Evolutionary conservation across 2,329 filamentous ascomycete species (phyloP).

Genomic region (Peltaster fructicola): DNA sequence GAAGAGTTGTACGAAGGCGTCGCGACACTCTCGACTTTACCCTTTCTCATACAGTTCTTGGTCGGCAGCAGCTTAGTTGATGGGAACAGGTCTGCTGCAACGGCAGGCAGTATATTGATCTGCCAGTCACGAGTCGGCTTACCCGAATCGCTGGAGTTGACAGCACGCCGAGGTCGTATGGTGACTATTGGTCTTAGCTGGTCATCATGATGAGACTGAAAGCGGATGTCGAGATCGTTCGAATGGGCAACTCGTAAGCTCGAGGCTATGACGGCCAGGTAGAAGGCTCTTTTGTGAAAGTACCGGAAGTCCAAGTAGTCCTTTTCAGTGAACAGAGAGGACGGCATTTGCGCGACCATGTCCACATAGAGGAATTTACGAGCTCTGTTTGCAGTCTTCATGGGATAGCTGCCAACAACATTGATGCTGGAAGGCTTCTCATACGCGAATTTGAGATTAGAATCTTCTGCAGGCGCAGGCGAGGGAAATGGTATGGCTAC

Average conservation of each 20-base stretch:
- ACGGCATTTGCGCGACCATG: slow-evolving; percentile 74
- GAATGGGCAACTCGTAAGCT: slow-evolving; percentile 45
- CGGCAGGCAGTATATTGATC: slow-evolving; percentile 63
- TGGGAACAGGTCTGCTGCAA: slow-evolving; percentile 52
- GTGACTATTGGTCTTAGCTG: slow-evolving; percentile 49
- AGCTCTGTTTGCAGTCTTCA: slow-evolving; percentile 53
- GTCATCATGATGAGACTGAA: slow-evolving; percentile 16
- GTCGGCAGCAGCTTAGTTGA: slow-evolving; percentile 50
- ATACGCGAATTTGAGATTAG: slow-evolving; percentile 68
- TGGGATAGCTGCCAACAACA: slow-evolving; percentile 72
- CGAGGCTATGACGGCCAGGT: slow-evolving; percentile 63
- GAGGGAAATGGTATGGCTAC: slow-evolving; percentile 69
- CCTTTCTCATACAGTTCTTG: slow-evolving; percentile 49
- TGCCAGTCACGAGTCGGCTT: slow-evolving; percentile 29
- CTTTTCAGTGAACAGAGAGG: slow-evolving; percentile 68
- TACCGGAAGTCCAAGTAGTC: slow-evolving; percentile 87
- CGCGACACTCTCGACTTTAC: slow-evolving; percentile 26
- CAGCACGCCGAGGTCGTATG: slow-evolving; percentile 20
- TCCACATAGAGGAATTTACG: slow-evolving; percentile 43
- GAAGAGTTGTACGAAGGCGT: slow-evolving; percentile 85
- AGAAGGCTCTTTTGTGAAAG: slow-evolving; percentile 88
- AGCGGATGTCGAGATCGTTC: slow-evolving; percentile 34
- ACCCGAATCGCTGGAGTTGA: slow-evolving; percentile 5
- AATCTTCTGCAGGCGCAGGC: slow-evolving; percentile 57
- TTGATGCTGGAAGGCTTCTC: slow-evolving; percentile 62